Percentiles rank a stretch among this genome's conserved stretches.
Evolutionary conservation across 164 flowering plant species (phyloP).

Genomic region (Tetracentron sinense): DNA sequence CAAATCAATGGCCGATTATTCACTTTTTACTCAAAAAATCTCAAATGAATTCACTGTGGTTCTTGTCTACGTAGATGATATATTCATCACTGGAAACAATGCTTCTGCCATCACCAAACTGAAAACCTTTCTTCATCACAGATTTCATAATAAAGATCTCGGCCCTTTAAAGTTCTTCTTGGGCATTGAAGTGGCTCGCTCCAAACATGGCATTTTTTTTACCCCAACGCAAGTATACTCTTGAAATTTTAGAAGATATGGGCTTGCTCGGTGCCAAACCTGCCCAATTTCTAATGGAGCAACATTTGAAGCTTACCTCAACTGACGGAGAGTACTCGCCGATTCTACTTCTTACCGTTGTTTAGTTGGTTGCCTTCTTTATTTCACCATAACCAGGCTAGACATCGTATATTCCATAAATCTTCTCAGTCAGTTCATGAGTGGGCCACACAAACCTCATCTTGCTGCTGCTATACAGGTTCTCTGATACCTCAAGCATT

Average conservation of each 20-base stretch:
- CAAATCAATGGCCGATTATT: neutral
- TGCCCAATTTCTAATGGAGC: constrained; percentile 9
- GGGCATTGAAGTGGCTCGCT: constrained; percentile 7
- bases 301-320: neutral
- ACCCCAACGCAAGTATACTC: constrained; percentile 5
- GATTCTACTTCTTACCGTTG: constrained; percentile 5
- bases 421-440: constrained; percentile 7
- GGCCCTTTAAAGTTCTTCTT: neutral
- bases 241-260: constrained; percentile 4
- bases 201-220: neutral
- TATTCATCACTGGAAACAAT: constrained; percentile 1
- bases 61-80: constrained; percentile 9
- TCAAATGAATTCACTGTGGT: neutral
- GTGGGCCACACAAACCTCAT: neutral
- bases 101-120: neutral
- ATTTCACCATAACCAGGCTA: constrained; percentile 6
- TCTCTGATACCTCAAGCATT: neutral
- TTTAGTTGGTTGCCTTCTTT: constrained; percentile 11
- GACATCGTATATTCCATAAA: constrained; percentile 5
- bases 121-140: neutral
- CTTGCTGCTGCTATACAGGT: constrained; percentile 1
- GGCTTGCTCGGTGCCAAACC: constrained; percentile 6
- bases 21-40: neutral
- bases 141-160: constrained; percentile 3
- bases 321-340: neutral